Conservation (phyloP, 805 yeast genomes). For the Wickerhamiella australiensis region DNA sequence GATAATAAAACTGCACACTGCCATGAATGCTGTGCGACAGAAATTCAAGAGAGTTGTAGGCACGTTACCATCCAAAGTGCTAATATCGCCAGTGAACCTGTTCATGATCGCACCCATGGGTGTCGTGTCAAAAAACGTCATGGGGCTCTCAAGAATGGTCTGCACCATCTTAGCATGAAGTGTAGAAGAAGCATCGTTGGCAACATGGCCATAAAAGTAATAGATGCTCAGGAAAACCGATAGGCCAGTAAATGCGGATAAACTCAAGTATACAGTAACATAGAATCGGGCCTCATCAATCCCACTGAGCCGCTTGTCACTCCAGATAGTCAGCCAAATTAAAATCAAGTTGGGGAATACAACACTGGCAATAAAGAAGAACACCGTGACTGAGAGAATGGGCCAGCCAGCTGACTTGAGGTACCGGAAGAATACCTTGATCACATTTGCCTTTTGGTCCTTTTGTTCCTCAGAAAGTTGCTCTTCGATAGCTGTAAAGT, state of each 20-base stretch:
- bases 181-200: conserved; percentile 8
- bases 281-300: conserved; percentile 15
- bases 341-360: conserved; percentile 13
- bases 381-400: conserved; percentile 1
- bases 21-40: conserved; percentile 27
- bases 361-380: conserved; percentile 8
- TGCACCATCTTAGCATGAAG: conserved; percentile 60
- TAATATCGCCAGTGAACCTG: conserved; percentile 79
- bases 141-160: conserved; percentile 72
- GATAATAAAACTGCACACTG: conserved; percentile 51
- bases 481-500: not conserved
- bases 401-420: conserved; percentile 11
- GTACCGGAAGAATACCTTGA: conserved; percentile 14
- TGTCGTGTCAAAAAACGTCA: conserved; percentile 89
- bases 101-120: conserved; percentile 88
- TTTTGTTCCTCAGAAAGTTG: conserved; percentile 6
- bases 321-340: conserved; percentile 20
- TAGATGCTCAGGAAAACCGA: conserved; percentile 11
- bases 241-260: conserved; percentile 12
- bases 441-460: conserved; percentile 7
- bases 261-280: conserved; percentile 14
- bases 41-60: conserved; percentile 28
- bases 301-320: conserved; percentile 17
- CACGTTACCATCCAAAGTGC: conserved; percentile 65
- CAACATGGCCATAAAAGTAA: conserved; percentile 15